Percentiles rank a stretch among this genome's conserved stretches.
phyloP scores from a whole-genome alignment of 192 early-diverging fungal genomes.

The Umbelopsis sp. region DNA sequence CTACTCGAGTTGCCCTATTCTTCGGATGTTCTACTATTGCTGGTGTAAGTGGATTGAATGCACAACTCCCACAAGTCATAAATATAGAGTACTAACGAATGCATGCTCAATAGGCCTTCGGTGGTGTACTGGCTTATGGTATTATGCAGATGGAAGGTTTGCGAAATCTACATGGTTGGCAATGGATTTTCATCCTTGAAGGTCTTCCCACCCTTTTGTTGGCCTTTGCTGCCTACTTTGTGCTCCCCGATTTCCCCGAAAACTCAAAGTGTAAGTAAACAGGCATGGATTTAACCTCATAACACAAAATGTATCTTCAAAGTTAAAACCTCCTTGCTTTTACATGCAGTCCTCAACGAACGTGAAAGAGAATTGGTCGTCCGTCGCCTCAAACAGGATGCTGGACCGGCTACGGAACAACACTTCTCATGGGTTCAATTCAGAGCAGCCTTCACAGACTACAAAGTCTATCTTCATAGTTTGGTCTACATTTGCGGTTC shows the following conservation, averaged over 20 bases:
- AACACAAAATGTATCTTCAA: no score
- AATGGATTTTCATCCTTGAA: slow-evolving; percentile 75
- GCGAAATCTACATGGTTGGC: slow-evolving; percentile 65
- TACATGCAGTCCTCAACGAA: slow-evolving; percentile 32
- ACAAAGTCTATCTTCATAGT: slow-evolving; percentile 45
- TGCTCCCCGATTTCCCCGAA: slow-evolving; percentile 52
- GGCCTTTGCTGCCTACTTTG: slow-evolving; percentile 51
- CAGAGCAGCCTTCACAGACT: slow-evolving; percentile 49
- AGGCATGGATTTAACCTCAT: background rate
- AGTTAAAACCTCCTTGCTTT: no score
- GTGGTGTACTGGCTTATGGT: slow-evolving; percentile 67
- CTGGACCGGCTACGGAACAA: slow-evolving; percentile 46
- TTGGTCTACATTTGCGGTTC: slow-evolving; percentile 66
- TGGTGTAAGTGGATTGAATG: slow-evolving; percentile 35
- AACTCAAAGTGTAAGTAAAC: slow-evolving; percentile 39
- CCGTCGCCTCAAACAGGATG: slow-evolving; percentile 48
- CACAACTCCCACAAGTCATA: background rate
- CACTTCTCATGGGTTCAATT: slow-evolving; percentile 56
- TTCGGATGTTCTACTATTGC: slow-evolving; percentile 56
- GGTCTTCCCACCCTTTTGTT: slow-evolving; percentile 61
- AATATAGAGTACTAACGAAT: no score
- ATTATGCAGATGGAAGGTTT: slow-evolving; percentile 59
- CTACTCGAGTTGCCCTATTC: slow-evolving; percentile 54
- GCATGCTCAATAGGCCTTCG: slow-evolving; percentile 42
- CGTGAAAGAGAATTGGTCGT: slow-evolving; percentile 48